phyloP scores from a whole-genome alignment of 1,284 basidiomycete genomes.

The Phylloboletellus chloephorus region DNA sequence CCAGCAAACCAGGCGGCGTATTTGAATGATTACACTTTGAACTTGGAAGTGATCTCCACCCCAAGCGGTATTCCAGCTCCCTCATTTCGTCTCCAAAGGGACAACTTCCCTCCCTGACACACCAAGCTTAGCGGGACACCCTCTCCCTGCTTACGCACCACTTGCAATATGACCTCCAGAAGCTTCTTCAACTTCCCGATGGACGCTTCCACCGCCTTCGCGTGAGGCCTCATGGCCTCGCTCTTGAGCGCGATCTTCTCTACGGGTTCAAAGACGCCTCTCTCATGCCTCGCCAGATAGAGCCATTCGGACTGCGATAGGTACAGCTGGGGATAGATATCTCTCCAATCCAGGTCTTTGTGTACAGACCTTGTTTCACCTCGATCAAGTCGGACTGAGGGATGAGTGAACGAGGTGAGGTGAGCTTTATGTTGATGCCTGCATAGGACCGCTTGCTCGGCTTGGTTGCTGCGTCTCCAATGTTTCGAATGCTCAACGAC shows the following conservation, averaged over 20 bases:
- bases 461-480: constrained; percentile 1
- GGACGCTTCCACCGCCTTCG: constrained; percentile 17
- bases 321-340: constrained; percentile 38
- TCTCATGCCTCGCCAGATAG: constrained; percentile 33
- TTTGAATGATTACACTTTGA: too few relatives aligned
- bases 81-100: constrained; percentile 23
- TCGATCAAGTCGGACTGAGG: constrained; percentile 38
- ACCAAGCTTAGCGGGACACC: constrained; percentile 29
- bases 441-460: neutral
- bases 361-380: constrained; percentile 33
- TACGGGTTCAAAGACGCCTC: constrained; percentile 31
- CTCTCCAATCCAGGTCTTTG: constrained; percentile 33
- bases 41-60: constrained; percentile 22
- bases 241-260: constrained; percentile 27
- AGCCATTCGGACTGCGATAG: constrained; percentile 38
- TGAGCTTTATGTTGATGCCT: constrained; percentile 15
- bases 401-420: constrained; percentile 19
- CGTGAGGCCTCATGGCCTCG: constrained; percentile 22
- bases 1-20: too few relatives aligned
- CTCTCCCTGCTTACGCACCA: constrained; percentile 24
- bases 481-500: constrained; percentile 21
- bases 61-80: constrained; percentile 21
- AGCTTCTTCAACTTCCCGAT: constrained; percentile 26
- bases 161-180: constrained; percentile 22
- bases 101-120: constrained; percentile 15